Base-by-base conservation (phyloP, 176 grass and related monocot species). In the Aegilops sharonensis region DNA sequence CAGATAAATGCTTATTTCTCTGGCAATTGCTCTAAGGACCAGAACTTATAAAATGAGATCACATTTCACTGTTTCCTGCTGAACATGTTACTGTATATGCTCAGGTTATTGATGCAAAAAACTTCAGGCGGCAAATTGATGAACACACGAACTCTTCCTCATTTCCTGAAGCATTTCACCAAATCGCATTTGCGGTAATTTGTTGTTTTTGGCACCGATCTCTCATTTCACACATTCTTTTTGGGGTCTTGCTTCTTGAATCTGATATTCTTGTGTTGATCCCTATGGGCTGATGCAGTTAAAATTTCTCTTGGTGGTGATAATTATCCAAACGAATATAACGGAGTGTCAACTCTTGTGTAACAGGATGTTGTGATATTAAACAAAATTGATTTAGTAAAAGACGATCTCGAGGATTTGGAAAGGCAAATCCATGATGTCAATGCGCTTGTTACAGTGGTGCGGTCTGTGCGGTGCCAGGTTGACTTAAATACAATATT, bases 101-200 rank as follows among this genome's bases (percentile, higher is more conserved):
- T 18, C 84, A 98, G 97, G 97, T 95, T 80, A 91, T 94, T 83
- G 97, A 95, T 85, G 88, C 90, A 63, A 98, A 98, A 83, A 98
- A 98, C 59, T 90, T 98, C 82, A 94, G 84, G 85, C 75, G 88
- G 78, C 97, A 98, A 85, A 91, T 98, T 86, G 92, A 95, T 24
- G 92, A 95, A 70, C 86, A 94, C 87, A 76, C 50, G 48, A 81
- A 77, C 66, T 91, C 88, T 78, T 89, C 88, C 66, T 94, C 94
- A 30, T 98, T 98, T 75, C 90, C 97, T 17, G 97, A 98, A 92
- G 85, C 89, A 85, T 98, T 95, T 89, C 88, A 94, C 79, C 94
- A 95, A 87, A 98, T 98, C 82, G 94, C 93, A 88, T 95, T 98
- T 87, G 96, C 94, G 85, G 94, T 98, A 98, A 85, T 32, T 82